Conservation (phyloP, 2,329 filamentous ascomycete species). For the Juglanconis juglandina region DNA sequence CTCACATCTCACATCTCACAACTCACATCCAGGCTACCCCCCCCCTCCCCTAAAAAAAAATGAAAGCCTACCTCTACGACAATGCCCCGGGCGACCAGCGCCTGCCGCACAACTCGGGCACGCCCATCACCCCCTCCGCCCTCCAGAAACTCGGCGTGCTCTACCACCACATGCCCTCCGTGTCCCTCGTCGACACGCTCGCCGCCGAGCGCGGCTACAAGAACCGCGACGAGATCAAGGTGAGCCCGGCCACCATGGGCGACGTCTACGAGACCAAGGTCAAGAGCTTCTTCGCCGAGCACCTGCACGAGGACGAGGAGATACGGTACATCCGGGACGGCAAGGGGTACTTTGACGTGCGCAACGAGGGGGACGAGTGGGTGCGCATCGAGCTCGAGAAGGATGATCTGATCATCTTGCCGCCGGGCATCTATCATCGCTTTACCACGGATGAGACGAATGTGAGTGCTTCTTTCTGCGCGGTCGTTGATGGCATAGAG, state of each 20-base stretch:
- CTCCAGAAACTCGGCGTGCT: conserved; percentile 75
- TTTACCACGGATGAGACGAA: conserved; percentile 93
- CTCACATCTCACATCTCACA: background rate
- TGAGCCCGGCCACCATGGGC: conserved; percentile 83
- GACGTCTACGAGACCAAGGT: conserved; percentile 89
- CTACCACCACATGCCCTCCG: conserved; percentile 65
- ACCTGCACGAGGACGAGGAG: conserved; percentile 97
- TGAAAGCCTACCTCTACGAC: background rate
- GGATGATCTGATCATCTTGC: conserved; percentile 87
- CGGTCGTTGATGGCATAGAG: background rate
- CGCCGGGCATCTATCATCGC: conserved; percentile 92
- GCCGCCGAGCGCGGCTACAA: conserved; percentile 77
- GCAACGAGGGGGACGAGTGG: conserved; percentile 81
- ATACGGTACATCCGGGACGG: conserved; percentile 92
- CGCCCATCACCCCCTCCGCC: conserved; percentile 59
- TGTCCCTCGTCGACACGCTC: conserved; percentile 68
- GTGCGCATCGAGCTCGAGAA: conserved; percentile 81
- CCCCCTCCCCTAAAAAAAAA: conserved; percentile 1
- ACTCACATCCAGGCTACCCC: background rate
- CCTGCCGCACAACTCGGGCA: conserved; percentile 81
- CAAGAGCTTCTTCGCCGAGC: conserved; percentile 89
- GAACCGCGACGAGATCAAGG: conserved; percentile 90
- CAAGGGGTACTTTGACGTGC: conserved; percentile 88
- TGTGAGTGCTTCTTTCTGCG: conserved; percentile 53
- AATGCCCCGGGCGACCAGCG: conserved; percentile 83